Conservation (phyloP, 305 asterid species). For the Rubia occidens region DNA sequence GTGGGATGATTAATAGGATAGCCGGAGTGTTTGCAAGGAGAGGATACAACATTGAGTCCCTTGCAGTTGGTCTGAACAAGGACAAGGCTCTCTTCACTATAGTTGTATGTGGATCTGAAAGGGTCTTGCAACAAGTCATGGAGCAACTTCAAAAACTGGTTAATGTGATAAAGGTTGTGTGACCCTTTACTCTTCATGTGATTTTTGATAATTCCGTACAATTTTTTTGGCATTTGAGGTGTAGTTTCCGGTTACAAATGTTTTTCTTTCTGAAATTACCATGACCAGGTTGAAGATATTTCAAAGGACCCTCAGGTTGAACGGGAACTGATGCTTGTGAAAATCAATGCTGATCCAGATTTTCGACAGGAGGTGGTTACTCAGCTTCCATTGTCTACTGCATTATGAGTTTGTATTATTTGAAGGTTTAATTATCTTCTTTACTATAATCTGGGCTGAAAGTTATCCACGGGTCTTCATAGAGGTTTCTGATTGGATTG, state of each 20-base stretch:
- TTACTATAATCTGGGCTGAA: not conserved
- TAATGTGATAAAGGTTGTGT: conserved; percentile 71
- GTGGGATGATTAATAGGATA: conserved; percentile 95
- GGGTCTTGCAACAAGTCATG: conserved; percentile 67
- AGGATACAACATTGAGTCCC: conserved; percentile 94
- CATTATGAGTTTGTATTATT: conserved; percentile 1
- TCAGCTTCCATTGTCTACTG: conserved; percentile 14
- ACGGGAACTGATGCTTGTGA: conserved; percentile 90
- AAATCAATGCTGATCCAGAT: conserved; percentile 71
- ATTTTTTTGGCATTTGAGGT: not conserved
- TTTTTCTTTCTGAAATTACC: conserved; percentile 9
- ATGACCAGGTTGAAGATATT: conserved; percentile 70
- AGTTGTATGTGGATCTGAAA: conserved; percentile 88
- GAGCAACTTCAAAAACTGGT: conserved; percentile 91
- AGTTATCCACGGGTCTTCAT: not conserved
- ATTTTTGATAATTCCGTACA: not conserved
- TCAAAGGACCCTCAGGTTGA: conserved; percentile 94
- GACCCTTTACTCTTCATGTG: conserved; percentile 16
- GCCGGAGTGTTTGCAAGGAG: conserved; percentile 97
- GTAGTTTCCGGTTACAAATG: not conserved
- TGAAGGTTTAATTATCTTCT: not conserved
- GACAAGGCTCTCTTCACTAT: conserved; percentile 93
- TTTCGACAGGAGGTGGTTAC: conserved; percentile 60
- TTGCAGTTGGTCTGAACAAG: conserved; percentile 94
- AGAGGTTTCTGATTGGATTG: conserved; percentile 1